Conservation (phyloP, 2,329 filamentous ascomycete species). For the Colletotrichum limetticola region DNA sequence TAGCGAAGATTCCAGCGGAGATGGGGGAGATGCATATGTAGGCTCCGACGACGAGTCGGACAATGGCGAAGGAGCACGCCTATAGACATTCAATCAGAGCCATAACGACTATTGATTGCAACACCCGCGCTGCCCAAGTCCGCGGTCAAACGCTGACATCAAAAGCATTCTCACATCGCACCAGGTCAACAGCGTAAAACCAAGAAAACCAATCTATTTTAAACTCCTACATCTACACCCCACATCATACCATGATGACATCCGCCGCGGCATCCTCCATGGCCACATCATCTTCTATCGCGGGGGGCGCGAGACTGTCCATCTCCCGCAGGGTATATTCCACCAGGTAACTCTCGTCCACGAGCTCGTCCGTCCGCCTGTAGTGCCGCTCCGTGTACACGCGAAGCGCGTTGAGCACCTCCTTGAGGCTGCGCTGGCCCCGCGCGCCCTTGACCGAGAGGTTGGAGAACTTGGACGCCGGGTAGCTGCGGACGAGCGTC, state of each 20-base stretch:
- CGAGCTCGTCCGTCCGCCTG: constrained; percentile 85
- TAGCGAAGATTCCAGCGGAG: too few relatives aligned
- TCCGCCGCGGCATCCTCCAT: constrained; percentile 45
- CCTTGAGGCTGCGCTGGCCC: constrained; percentile 76
- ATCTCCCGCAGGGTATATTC: constrained; percentile 95
- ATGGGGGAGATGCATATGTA: too few relatives aligned
- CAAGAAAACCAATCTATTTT: background rate
- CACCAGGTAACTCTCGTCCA: constrained; percentile 93
- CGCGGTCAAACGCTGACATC: too few relatives aligned
- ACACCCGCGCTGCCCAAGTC: too few relatives aligned
- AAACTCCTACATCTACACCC: background rate
- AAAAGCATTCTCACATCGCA: too few relatives aligned
- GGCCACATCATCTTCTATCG: constrained; percentile 45
- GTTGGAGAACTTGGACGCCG: constrained; percentile 79
- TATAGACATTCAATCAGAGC: too few relatives aligned
- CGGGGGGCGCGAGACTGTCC: constrained; percentile 75
- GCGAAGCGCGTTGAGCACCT: constrained; percentile 86
- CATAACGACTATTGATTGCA: too few relatives aligned
- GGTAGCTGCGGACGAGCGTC: constrained; percentile 83
- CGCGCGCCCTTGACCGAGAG: constrained; percentile 69
- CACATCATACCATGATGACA: constrained; percentile 49
- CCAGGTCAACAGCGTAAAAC: too few relatives aligned
- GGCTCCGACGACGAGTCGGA: too few relatives aligned
- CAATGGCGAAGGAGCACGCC: too few relatives aligned
- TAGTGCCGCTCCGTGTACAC: constrained; percentile 96